These are phyloP conservation scores for Phytophthora syringae DNA, from an alignment of 352 stramenopile species.

Conservation along the genomic window DNA sequence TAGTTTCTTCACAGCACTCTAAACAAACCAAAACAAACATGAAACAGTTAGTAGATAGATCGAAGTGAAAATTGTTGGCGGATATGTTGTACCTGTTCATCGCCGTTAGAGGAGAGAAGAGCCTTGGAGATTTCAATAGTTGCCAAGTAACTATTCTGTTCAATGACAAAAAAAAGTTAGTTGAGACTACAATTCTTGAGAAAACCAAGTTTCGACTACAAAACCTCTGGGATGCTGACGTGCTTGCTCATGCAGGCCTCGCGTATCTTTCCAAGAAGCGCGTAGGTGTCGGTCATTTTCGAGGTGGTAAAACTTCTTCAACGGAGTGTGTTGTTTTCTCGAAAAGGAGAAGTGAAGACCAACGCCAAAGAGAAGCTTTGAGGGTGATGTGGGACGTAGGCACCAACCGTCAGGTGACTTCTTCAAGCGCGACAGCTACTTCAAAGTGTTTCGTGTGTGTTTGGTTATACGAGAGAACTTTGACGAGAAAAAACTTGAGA, in stretches of 20 bases:
- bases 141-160: constrained; percentile 29
- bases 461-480: background rate
- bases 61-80: background rate
- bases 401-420: background rate
- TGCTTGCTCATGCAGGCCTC: constrained; percentile 26
- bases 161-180: background rate
- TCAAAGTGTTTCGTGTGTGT: no score
- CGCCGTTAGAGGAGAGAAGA: constrained; percentile 33
- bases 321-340: background rate
- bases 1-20: constrained; percentile 38
- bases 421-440: constrained; percentile 21
- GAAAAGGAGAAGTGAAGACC: constrained; percentile 20
- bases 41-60: background rate
- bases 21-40: background rate
- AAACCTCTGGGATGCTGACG: constrained; percentile 36
- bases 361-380: background rate
- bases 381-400: background rate
- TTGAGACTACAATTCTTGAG: background rate
- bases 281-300: constrained; percentile 28
- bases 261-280: constrained; percentile 31
- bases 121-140: constrained; percentile 33
- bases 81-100: constrained; percentile 33
- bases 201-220: background rate
- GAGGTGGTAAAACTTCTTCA: background rate
- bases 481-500: constrained; percentile 4